Base-by-base conservation (phyloP, 2,329 filamentous ascomycete genomes). In the Lachnellula arida region DNA sequence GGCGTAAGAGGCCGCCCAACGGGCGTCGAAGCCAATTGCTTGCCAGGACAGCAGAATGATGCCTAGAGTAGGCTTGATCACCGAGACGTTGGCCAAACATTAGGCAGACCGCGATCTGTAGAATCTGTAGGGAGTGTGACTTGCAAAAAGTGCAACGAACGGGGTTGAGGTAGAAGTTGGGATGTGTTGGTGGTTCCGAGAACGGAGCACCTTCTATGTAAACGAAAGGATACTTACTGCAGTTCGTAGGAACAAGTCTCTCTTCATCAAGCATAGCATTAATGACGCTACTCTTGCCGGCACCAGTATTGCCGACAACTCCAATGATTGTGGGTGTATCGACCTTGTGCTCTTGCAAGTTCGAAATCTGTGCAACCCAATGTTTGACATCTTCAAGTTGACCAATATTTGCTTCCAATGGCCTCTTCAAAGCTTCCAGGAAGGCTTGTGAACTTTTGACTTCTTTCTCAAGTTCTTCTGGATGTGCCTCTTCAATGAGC, bases 251-350 rank as follows among this genome's bases (percentile, higher is more conserved):
- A 0, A 78, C 73, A 1, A 79, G 64, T 7, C 75, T 70, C 59
- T 79, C 77, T 60, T 78, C 76, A 50, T 78, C 74, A 3, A 78
- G 69, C 60, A 79, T 59, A 15, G 63, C 64, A 49, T 67, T 67
- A 4, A 67, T 65, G 8, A 65, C 53, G 51, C 60, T 63, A 35
- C 49, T 57, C 42, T 67, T 67, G 3, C 64, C 65, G 19, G 63
- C 62, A n/a, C 65, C 65, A 17, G 63, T 67, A 49, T 63, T 64
- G 2, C 65, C 64, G 15, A 67, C 57, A 34, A 66, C 61, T 9
- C 65, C 64, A 46, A 67, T 63, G 28, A 64, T 62, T 1, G 63
- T 64, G 2, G 64, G 63, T 8, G 61, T 60, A 34, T 65, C 53
- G 15, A 57, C 66, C 4, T 55, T 57, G 46, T 65, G 61, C 46